phyloP scores from a whole-genome alignment of 2,329 filamentous ascomycete species.

The Lachnellula cervina region DNA sequence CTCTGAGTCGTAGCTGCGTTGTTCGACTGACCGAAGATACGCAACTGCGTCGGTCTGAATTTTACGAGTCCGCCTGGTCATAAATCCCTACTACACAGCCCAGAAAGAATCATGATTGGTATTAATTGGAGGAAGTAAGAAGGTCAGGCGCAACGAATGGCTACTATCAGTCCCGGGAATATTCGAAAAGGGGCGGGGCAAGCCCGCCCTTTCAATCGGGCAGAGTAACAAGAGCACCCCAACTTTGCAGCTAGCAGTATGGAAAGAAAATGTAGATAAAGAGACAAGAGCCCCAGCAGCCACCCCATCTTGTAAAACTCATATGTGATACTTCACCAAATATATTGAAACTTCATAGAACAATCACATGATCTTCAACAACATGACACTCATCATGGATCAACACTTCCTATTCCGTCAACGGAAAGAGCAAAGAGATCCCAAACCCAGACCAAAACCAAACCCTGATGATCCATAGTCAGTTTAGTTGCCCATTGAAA shows the following conservation, averaged over 20 bases:
- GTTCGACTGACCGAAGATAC: not conserved
- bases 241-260: not conserved
- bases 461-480: not conserved
- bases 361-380: not conserved
- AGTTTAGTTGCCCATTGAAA: not conserved
- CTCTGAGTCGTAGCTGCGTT: not conserved
- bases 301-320: not conserved
- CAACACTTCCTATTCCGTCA: not conserved
- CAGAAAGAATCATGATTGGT: not conserved
- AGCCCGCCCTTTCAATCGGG: not conserved
- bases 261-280: not conserved
- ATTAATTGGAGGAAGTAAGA: not conserved
- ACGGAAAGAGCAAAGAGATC: not conserved
- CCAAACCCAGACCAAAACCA: not conserved
- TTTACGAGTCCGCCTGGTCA: not conserved
- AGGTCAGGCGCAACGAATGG: not conserved
- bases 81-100: not conserved
- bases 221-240: not conserved
- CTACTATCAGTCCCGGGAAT: not conserved
- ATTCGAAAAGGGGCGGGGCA: not conserved
- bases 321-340: not conserved
- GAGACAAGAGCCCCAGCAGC: not conserved
- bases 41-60: not conserved
- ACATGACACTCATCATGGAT: not conserved
- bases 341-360: not conserved